These are phyloP conservation scores for Globisporangium solare DNA, from an alignment of 352 stramenopile genomes.

Conservation along the genomic window DNA sequence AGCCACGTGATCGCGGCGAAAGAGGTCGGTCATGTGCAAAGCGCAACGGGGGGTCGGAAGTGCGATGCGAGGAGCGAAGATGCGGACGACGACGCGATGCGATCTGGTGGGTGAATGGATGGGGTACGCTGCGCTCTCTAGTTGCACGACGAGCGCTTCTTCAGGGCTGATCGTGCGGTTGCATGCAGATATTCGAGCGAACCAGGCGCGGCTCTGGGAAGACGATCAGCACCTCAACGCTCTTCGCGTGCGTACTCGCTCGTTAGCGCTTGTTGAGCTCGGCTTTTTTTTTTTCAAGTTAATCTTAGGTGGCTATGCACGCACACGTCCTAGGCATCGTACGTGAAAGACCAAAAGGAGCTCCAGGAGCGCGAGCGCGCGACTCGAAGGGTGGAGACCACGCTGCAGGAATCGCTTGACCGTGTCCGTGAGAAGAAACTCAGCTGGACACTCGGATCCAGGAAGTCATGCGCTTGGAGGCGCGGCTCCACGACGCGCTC, in stretches of 20 bases:
- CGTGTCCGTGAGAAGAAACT: conserved; percentile 27
- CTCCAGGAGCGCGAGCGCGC: conserved; percentile 33
- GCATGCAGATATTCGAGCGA: conserved; percentile 9
- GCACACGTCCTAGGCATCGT: conserved; percentile 10
- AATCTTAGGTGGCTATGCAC: background rate
- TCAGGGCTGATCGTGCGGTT: background rate
- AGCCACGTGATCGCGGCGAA: conserved; percentile 36
- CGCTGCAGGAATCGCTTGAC: conserved; percentile 29
- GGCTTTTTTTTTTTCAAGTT: background rate
- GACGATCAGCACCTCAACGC: conserved; percentile 29
- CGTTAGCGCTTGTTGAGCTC: too few relatives aligned
- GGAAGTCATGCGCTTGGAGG: conserved; percentile 37
- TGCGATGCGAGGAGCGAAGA: background rate
- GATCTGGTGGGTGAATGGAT: too few relatives aligned
- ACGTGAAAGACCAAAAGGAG: conserved; percentile 28
- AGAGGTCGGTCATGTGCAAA: background rate
- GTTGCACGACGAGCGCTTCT: too few relatives aligned
- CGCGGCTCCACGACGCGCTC: conserved; percentile 39
- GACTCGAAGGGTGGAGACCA: conserved; percentile 24
- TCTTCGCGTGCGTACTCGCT: conserved; percentile 20
- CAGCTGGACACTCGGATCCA: conserved; percentile 31
- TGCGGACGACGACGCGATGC: too few relatives aligned
- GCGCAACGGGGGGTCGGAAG: background rate
- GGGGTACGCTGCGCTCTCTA: background rate
- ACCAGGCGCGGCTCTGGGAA: conserved; percentile 24